Base-by-base conservation (phyloP, 1,139 yeast species). In the Lodderomyces metapsilosis region DNA sequence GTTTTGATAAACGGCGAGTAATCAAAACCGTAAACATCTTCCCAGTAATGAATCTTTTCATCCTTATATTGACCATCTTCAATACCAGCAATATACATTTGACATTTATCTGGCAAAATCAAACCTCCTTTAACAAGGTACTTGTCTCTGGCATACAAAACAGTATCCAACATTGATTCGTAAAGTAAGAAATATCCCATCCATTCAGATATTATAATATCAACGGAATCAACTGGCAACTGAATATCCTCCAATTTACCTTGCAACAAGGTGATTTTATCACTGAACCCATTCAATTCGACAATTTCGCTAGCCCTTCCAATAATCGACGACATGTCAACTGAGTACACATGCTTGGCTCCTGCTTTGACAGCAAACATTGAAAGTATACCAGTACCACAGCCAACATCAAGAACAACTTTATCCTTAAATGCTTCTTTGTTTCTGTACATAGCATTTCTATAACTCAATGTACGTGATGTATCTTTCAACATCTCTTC, bases 311-410 rank as follows among this genome's bases (percentile, higher is more conserved):
- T 78, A 23, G 98, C 99, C 86, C 88, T 89, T 52, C 83, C 95
- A 56, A 94, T 91, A 60, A 94, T 92, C 60, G 88, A 87, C 31
- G 97, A 88, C 95, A 91, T 91, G 68, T 94, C 99, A 40, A 91
- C 96, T 36, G 96, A 95, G 63, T 89, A 85, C 43, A 92, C 98
- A 60, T 89, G 97, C 64, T 88, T 88, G 50, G 98, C 98, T 51
- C 98, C 98, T 16, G 97, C 94, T 59, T 85, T 84, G 39, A 91
- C 96, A n/a, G 98, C 98, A 74, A 92, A 92, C 96, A 92, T 88
- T 18, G 97, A 89, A 52, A 92, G 72, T 54, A 92, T 88, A 52
- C 98, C 98, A 10, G 98, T 92, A 54, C 98, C 98, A 66, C 98
- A 92, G 37, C 98, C 98, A 48, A 94, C 98, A 68, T 94, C 99